Evolutionary conservation across 2,329 filamentous ascomycete species (phyloP), one percentile per base, ranked within the genome.

Genomic region (Colletotrichum phormii): DNA sequence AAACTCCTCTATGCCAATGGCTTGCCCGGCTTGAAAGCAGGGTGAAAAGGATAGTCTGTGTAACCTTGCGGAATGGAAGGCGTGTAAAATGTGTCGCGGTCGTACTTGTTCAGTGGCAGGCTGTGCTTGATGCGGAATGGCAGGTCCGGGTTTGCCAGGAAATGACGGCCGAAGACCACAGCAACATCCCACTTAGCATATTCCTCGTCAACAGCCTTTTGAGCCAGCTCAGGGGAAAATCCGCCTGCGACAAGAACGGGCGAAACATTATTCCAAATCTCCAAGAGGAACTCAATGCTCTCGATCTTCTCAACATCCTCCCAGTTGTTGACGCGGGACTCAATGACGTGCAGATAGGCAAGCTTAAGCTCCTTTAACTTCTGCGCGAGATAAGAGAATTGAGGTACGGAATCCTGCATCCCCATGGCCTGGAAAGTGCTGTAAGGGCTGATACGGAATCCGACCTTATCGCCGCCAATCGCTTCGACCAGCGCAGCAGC

Each of bases 341-440:
- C 90, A 8, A 93, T 82, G 0, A 92, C 71, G 78, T 93, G 90
- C 2, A 92, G 78, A 77, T 90, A 93, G 0, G 90, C 87, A 15
- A 94, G 81, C 1, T 86, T 84, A 1, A 91, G 78, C 31, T 82
- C 79, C 65, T 85, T 87, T 12, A 90, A 81, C 54, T 87, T 84
- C 37, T 81, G 76, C 54, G 90, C 84, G 8, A 93, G 78, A 76
- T 93, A 84, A 0, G 82, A 82, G 77, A 93, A 94, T 73, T 94
- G 91, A 0, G 91, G 89, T 9, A 89, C 77, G 0, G 91, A 91
- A 57, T 94, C 85, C 0, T 80, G 75, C 89, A 93, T 92, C 3
- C 82, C 82, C 91, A 93, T 91, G 37, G 86, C 87, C 72, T 93
- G 89, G 81, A 90, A 93, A 0, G 81, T 80, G 62, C 86, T 88